A percentile compares a stretch with the other conserved stretches of the same genome.
Conservation (phyloP, 2,329 filamentous ascomycete species). For the Aspergillus alliaceus region DNA sequence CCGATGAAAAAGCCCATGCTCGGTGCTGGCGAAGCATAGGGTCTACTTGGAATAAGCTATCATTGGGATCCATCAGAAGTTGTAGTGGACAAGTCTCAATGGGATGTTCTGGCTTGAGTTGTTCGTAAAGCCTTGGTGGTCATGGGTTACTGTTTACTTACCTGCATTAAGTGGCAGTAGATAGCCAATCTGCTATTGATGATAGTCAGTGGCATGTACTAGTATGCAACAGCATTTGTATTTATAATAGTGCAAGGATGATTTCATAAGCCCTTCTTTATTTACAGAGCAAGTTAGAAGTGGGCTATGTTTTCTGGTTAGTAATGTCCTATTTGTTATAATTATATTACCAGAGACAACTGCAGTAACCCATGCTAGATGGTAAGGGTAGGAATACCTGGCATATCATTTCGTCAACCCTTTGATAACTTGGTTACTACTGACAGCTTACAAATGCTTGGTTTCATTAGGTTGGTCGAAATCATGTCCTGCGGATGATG, state of each 20-base stretch:
- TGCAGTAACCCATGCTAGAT: too few species aligned
- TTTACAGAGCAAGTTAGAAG: too few species aligned
- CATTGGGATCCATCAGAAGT: background rate
- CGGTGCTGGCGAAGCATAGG: conserved; percentile 26
- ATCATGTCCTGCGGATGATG: too few species aligned
- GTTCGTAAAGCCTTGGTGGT: background rate
- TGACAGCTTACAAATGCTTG: too few species aligned
- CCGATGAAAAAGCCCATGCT: conserved; percentile 59
- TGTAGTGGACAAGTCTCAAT: background rate
- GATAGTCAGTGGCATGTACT: background rate
- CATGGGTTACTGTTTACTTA: background rate
- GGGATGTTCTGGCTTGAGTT: background rate
- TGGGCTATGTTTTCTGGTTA: background rate
- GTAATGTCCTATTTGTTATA: background rate
- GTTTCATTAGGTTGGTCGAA: too few species aligned
- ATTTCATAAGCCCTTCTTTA: background rate
- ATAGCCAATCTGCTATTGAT: background rate
- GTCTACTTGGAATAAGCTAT: background rate
- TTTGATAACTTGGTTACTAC: too few species aligned
- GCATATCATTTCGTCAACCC: too few species aligned
- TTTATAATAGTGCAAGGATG: background rate
- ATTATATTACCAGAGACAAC: background rate
- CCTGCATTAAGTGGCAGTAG: background rate
- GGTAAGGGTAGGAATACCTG: too few species aligned
- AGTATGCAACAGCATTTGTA: background rate